These are phyloP conservation scores for Moesziomyces sp. DNA, from an alignment of 1,284 basidiomycete genomes.

Conservation along the genomic window DNA sequence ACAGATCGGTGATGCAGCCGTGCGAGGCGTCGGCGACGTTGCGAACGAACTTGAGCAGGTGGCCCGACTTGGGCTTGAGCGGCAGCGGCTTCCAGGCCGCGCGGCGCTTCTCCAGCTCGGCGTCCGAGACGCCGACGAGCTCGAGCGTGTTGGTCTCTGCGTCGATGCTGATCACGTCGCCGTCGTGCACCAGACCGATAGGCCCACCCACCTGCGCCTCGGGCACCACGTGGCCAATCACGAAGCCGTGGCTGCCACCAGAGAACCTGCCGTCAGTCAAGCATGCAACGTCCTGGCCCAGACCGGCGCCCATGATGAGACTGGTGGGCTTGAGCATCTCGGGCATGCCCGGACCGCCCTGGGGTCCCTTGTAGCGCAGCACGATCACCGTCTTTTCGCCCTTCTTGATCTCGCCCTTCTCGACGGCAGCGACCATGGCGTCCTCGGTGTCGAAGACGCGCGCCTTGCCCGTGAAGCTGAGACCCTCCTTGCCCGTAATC, in stretches of 20 bases:
- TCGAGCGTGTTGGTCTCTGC: constrained; percentile 81
- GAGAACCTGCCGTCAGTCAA: constrained; percentile 97
- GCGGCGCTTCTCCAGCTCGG: constrained; percentile 78
- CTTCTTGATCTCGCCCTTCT: constrained; percentile 61
- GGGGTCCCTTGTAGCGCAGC: constrained; percentile 66
- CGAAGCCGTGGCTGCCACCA: constrained; percentile 79
- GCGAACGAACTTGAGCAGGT: constrained; percentile 62
- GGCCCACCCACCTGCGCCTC: constrained; percentile 90
- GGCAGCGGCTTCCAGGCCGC: constrained; percentile 81
- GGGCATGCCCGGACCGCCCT: constrained; percentile 87
- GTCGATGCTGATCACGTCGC: constrained; percentile 85
- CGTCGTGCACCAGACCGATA: constrained; percentile 87
- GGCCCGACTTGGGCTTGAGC: constrained; percentile 82
- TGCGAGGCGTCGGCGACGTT: constrained; percentile 75
- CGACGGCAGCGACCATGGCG: constrained; percentile 64
- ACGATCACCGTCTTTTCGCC: constrained; percentile 67
- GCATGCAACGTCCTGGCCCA: constrained; percentile 88
- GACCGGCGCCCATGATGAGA: constrained; percentile 78
- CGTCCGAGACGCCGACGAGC: constrained; percentile 74
- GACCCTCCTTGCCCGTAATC: constrained; percentile 67
- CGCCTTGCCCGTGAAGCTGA: constrained; percentile 64
- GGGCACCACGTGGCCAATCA: constrained; percentile 91
- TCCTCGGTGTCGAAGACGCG: constrained; percentile 67
- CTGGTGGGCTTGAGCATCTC: constrained; percentile 82
- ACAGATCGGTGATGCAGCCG: constrained; percentile 87